These are phyloP conservation scores for Saccharum officinarum DNA, from an alignment of 176 grass and related monocot species.

Conservation along the genomic window DNA sequence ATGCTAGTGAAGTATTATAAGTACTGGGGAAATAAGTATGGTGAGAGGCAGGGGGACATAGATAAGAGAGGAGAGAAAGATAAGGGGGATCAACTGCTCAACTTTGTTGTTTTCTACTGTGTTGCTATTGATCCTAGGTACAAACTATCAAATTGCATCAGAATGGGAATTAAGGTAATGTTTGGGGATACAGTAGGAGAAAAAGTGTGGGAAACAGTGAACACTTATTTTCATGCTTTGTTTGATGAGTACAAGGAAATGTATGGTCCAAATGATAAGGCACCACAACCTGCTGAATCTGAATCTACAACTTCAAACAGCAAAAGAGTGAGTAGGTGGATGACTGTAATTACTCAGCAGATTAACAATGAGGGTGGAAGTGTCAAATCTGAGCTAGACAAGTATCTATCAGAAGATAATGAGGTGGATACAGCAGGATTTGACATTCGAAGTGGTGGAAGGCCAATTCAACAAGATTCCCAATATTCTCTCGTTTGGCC, in stretches of 20 bases:
- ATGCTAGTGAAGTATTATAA: no score
- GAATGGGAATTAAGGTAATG: no score
- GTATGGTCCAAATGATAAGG: background rate
- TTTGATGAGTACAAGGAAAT: background rate
- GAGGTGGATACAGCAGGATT: background rate
- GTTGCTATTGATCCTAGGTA: no score
- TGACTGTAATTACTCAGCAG: background rate
- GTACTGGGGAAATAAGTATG: no score
- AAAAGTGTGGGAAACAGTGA: background rate
- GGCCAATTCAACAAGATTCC: background rate
- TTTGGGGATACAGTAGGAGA: no score
- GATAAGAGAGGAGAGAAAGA: no score
- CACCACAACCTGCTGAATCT: background rate
- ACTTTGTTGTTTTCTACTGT: no score
- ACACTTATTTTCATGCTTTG: background rate
- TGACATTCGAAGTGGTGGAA: constrained; percentile 2
- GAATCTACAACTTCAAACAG: background rate
- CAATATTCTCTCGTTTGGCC: background rate
- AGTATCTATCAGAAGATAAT: background rate
- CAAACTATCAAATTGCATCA: no score
- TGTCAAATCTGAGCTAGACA: background rate
- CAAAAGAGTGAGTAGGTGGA: background rate
- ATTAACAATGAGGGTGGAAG: background rate
- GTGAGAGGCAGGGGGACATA: no score
- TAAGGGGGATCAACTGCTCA: no score